Evolutionary conservation across 495 filamentous ascomycete genomes (phyloP).

Genomic region (Paragyromitra xinjiangensis): DNA sequence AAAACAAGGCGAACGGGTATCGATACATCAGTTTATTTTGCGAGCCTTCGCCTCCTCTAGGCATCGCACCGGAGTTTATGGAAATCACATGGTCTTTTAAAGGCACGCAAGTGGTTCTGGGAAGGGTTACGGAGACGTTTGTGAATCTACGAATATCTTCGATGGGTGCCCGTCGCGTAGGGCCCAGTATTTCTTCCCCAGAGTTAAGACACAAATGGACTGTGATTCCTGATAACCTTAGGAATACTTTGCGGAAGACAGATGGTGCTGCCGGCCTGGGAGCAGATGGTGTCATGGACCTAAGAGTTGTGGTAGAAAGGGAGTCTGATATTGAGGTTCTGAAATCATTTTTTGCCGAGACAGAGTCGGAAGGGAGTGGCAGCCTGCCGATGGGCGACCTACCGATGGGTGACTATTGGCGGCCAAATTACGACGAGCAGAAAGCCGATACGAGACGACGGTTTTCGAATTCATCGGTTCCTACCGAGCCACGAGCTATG

Average conservation of each 20-base stretch:
- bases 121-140: neutral
- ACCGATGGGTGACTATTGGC: neutral
- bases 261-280: too few relatives aligned
- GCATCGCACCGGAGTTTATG: neutral
- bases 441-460: neutral
- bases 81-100: conserved; percentile 1
- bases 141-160: conserved; percentile 13
- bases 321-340: neutral
- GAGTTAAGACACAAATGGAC: neutral
- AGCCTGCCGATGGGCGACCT: neutral
- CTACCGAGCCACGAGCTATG: neutral
- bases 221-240: conserved; percentile 1
- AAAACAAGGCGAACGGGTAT: neutral
- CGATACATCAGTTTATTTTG: conserved; percentile 17
- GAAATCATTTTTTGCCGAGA: conserved; percentile 10
- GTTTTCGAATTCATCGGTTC: neutral
- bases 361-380: neutral
- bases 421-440: neutral
- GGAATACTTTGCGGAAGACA: neutral
- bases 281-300: neutral
- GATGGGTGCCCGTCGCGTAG: neutral
- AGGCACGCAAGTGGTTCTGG: neutral
- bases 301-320: conserved; percentile 11
- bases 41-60: neutral
- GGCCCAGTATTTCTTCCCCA: neutral